phyloP scores from a whole-genome alignment of 352 stramenopile genomes.

The Thalassiosira exigua region DNA sequence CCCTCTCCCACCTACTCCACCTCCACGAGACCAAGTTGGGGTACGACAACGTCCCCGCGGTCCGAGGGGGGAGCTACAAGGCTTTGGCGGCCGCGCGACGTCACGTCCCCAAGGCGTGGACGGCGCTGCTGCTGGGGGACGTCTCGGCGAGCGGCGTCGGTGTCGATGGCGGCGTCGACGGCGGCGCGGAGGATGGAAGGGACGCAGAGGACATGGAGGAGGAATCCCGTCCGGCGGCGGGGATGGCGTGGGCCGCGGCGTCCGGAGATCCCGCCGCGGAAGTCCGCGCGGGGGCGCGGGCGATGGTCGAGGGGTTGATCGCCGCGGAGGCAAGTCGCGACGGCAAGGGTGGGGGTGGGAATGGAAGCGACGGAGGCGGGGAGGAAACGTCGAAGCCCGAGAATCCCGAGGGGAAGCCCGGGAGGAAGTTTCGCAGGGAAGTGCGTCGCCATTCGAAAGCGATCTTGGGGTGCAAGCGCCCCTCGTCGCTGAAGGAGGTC shows the following conservation, averaged over 20 bases:
- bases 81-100: slow-evolving; percentile 34
- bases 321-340: not conserved
- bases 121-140: slow-evolving; percentile 26
- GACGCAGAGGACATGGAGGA: too few relatives aligned
- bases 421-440: not conserved
- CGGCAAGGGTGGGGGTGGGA: too few relatives aligned
- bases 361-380: too few relatives aligned
- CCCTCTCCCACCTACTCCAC: slow-evolving; percentile 66
- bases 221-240: slow-evolving; percentile 28
- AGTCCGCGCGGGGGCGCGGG: slow-evolving; percentile 37
- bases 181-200: not conserved
- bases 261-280: slow-evolving; percentile 64
- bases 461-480: slow-evolving; percentile 41
- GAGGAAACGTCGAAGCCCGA: too few relatives aligned
- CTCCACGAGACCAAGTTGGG: slow-evolving; percentile 70
- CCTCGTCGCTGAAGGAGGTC: slow-evolving; percentile 36
- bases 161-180: not conserved
- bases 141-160: slow-evolving; percentile 3
- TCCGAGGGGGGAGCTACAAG: slow-evolving; percentile 56
- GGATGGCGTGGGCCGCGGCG: slow-evolving; percentile 56
- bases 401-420: not conserved
- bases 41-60: slow-evolving; percentile 63
- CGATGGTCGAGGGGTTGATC: slow-evolving; percentile 32
- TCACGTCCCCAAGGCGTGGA: slow-evolving; percentile 70
- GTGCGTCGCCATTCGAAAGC: slow-evolving; percentile 34